Base-by-base conservation (phyloP, 2,329 filamentous ascomycete genomes). In the Dactylellina haptotyla region DNA sequence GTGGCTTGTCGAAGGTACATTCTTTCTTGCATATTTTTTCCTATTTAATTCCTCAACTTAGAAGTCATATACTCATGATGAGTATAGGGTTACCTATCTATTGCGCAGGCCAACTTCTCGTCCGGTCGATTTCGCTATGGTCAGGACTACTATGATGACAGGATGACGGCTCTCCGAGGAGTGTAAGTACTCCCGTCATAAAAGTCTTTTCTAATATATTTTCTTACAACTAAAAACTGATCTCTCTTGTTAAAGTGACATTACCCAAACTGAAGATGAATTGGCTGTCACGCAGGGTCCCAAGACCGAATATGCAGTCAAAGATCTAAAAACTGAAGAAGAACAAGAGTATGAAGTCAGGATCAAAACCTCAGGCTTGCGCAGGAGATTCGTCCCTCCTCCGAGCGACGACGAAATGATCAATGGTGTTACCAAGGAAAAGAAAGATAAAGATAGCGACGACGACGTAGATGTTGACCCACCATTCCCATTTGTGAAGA, bases 31-130 rank as follows among this genome's bases (percentile, higher is more conserved):
- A 30, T 51, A 16, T 18, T 9, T 9, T 8, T 43, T 43, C 39
- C 14, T n/a, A 18, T 45, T 45, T 45, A 12, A 5, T 18, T 45
- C 16, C 32, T 45, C 12, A 20, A 8, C 9, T 20, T 9, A 9
- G 2, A 8, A 45, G 16, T 14, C n/a, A 18, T 45, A 8, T 10
- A 10, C 16, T 4, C 14, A 6, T 14, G 2, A 16, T 20, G 10
- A 18, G 9, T 16, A 45, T 20, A 85, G 80, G 83, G 83, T 3
- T 84, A 83, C 73, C 78, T 84, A 39, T 81, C 82, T 37, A 81
- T 85, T 30, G 81, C 83, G 18, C 81, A 84, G 65, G 83, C 83
- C 37, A 84, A 85, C 73, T 83, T 83, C 72, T 81, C 80, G 3
- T 70, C 79, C 82, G 1, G 81, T 82, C 16, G 75, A 12, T 57